These are phyloP conservation scores for Pythium chondricola DNA, from an alignment of 352 stramenopile species.

Conservation along the genomic window DNA sequence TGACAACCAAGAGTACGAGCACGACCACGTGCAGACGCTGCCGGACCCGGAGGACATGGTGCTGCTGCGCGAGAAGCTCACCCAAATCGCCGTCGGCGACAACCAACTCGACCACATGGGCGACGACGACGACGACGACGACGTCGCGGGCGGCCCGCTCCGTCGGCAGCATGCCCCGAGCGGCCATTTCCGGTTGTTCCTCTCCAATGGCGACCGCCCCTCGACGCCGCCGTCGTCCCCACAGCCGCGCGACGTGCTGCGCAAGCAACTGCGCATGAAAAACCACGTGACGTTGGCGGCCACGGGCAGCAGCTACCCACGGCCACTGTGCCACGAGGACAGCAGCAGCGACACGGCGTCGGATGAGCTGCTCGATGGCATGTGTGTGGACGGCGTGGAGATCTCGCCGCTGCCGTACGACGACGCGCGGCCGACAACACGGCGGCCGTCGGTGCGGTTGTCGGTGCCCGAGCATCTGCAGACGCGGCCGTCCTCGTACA, in stretches of 20 bases:
- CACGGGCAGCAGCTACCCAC: conserved; percentile 3
- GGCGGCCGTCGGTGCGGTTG: conserved; percentile 24
- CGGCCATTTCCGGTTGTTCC: conserved; percentile 46
- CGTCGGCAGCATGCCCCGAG: neutral
- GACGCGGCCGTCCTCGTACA: conserved; percentile 38
- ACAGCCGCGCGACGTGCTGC: conserved; percentile 63
- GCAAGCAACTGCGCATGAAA: conserved; percentile 62
- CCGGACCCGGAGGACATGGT: conserved; percentile 47
- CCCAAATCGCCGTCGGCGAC: conserved; percentile 47
- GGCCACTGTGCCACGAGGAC: conserved; percentile 17
- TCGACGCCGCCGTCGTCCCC: conserved; percentile 74
- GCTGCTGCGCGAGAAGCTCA: conserved; percentile 72
- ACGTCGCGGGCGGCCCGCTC: conserved; percentile 12
- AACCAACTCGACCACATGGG: conserved; percentile 16
- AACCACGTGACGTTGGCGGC: conserved; percentile 20
- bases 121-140: conserved; percentile 16
- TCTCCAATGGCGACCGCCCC: conserved; percentile 30
- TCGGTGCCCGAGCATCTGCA: conserved; percentile 57
- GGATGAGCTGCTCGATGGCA: conserved; percentile 19
- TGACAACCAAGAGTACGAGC: conserved; percentile 9
- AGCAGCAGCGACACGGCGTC: conserved; percentile 19
- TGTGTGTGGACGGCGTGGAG: conserved; percentile 61
- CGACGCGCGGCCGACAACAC: conserved; percentile 12
- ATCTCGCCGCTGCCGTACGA: conserved; percentile 35
- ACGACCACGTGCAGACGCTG: neutral